Conservation (phyloP, 1,284 basidiomycete genomes). For the Ustilago hordei region DNA sequence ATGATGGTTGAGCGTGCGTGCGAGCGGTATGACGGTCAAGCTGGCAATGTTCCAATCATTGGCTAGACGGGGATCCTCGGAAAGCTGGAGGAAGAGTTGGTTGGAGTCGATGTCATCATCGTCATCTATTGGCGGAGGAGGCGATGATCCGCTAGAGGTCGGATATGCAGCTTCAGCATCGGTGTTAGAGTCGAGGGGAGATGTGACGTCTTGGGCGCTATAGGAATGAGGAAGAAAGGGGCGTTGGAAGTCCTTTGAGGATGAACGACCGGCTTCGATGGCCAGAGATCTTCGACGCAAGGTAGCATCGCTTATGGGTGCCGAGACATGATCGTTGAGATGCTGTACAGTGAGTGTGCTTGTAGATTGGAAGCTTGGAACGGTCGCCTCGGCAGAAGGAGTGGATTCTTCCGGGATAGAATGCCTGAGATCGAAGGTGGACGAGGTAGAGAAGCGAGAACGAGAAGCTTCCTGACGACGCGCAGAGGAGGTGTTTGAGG, state of each 20-base stretch:
- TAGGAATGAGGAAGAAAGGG: slow-evolving; percentile 23
- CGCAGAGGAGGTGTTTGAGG: slow-evolving; percentile 20
- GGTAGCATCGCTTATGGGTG: slow-evolving; percentile 38
- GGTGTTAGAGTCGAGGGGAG: background rate
- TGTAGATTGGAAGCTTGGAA: slow-evolving; percentile 10
- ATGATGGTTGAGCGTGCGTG: slow-evolving; percentile 17
- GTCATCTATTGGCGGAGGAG: slow-evolving; percentile 25
- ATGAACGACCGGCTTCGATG: slow-evolving; percentile 19
- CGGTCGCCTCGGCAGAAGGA: slow-evolving; percentile 15
- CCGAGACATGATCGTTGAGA: slow-evolving; percentile 30
- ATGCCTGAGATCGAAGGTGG: slow-evolving; percentile 36
- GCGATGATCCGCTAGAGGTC: background rate
- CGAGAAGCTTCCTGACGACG: slow-evolving; percentile 29
- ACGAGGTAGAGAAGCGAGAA: slow-evolving; percentile 26
- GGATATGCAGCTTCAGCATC: background rate
- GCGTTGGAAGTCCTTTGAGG: slow-evolving; percentile 3
- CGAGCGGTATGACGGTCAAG: slow-evolving; percentile 25
- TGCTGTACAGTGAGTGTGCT: slow-evolving; percentile 32
- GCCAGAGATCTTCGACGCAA: slow-evolving; percentile 29
- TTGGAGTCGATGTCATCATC: slow-evolving; percentile 42
- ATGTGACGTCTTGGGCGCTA: slow-evolving; percentile 24
- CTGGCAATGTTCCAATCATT: slow-evolving; percentile 32
- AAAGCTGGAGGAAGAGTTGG: slow-evolving; percentile 28
- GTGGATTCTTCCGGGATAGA: slow-evolving; percentile 38
- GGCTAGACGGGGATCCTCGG: slow-evolving; percentile 15